A percentile compares a stretch with the other conserved stretches of the same genome.
phyloP scores from a whole-genome alignment of 2,329 filamentous ascomycete species.

The Xylaria sp. region DNA sequence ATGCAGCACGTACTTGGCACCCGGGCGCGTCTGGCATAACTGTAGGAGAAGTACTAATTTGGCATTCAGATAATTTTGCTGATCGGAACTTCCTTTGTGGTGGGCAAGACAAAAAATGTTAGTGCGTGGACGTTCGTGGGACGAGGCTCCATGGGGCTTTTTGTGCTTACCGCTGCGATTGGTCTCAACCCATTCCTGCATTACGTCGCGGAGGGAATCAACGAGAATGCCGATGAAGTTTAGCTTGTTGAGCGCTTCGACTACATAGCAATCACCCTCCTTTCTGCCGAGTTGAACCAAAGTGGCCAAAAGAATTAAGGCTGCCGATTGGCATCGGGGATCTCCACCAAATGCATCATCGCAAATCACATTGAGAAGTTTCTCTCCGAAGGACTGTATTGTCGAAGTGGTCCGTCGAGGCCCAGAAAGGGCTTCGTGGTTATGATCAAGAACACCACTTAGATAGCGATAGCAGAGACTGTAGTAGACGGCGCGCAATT shows the following conservation, averaged over 20 bases:
- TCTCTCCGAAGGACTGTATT: constrained; percentile 74
- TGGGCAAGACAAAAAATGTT: constrained; percentile 15
- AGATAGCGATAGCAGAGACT: constrained; percentile 91
- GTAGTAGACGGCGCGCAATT: constrained; percentile 86
- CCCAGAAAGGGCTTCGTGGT: constrained; percentile 58
- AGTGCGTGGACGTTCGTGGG: constrained; percentile 26
- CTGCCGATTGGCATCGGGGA: constrained; percentile 82
- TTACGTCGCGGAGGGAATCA: constrained; percentile 82
- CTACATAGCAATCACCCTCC: constrained; percentile 77
- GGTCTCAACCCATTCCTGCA: constrained; percentile 74
- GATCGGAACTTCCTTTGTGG: constrained; percentile 53
- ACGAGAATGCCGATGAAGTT: constrained; percentile 94
- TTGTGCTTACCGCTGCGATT: constrained; percentile 63
- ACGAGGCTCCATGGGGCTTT: constrained; percentile 19
- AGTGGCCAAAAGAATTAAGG: constrained; percentile 83
- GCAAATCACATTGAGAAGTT: constrained; percentile 85
- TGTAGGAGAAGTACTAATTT: constrained; percentile 85
- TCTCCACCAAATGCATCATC: constrained; percentile 93
- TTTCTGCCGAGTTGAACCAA: constrained; percentile 78
- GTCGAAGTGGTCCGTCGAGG: constrained; percentile 75
- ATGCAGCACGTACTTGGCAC: constrained; percentile 87
- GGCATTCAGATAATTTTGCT: constrained; percentile 69
- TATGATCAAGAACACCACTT: constrained; percentile 70
- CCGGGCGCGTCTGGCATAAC: constrained; percentile 83
- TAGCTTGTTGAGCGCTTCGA: constrained; percentile 81